A percentile compares a stretch with the other conserved stretches of the same genome.
These are phyloP conservation scores for Debaryomyces udenii DNA, from an alignment of 1,139 yeast species.

Conservation along the genomic window DNA sequence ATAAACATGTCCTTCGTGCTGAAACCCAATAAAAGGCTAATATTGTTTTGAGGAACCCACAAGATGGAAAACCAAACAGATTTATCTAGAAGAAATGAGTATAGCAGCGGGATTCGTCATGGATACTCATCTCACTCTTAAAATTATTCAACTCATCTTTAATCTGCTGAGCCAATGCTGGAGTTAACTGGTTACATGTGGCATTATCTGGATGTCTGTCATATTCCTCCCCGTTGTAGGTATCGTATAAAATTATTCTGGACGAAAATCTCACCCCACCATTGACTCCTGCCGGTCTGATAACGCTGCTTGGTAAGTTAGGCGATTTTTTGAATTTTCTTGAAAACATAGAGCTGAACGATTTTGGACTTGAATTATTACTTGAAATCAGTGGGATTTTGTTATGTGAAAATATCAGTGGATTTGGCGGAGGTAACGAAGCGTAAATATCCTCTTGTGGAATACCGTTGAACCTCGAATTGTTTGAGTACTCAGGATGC, in stretches of 20 bases:
- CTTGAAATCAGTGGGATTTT: conserved; percentile 31
- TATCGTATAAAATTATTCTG: conserved; percentile 81
- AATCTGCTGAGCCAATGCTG: conserved; percentile 83
- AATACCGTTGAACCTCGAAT: conserved; percentile 1
- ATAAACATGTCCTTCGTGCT: not conserved
- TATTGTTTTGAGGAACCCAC: too few species aligned
- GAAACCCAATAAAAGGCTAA: too few species aligned
- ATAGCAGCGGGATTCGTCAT: conserved; percentile 72
- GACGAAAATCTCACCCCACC: conserved; percentile 75
- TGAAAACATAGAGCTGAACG: conserved; percentile 35
- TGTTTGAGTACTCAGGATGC: not conserved
- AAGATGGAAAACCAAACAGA: too few species aligned
- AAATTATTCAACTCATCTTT: conserved; percentile 81
- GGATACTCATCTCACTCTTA: conserved; percentile 81
- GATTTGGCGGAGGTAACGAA: conserved; percentile 18
- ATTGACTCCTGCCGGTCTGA: conserved; percentile 1
- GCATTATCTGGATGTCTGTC: conserved; percentile 94
- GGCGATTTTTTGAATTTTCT: conserved; percentile 30
- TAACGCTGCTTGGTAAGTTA: conserved; percentile 5
- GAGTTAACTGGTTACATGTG: conserved; percentile 91
- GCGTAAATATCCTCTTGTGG: conserved; percentile 6
- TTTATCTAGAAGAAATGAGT: conserved; percentile 71
- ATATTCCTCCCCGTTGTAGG: conserved; percentile 81
- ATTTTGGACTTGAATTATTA: conserved; percentile 33
- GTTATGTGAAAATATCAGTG: conserved; percentile 28